phyloP scores from a whole-genome alignment of 495 filamentous ascomycete genomes.

The Aspergillus baeticus region DNA sequence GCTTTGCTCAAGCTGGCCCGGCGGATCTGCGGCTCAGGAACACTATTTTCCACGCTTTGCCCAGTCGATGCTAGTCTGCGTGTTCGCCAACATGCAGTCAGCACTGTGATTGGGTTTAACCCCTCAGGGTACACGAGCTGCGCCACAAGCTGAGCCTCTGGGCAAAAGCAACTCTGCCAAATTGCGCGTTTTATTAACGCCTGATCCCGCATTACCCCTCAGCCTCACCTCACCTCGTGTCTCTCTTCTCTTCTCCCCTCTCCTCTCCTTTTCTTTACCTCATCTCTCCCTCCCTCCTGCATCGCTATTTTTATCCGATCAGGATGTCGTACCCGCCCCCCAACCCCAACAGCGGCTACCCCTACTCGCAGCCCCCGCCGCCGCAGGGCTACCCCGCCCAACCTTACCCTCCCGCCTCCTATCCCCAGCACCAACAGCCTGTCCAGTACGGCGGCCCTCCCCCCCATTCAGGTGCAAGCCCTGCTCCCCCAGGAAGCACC shows the following conservation, averaged over 20 bases:
- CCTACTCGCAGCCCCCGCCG: constrained; percentile 14
- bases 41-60: too few relatives aligned
- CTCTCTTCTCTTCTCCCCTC: not conserved
- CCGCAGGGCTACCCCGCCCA: constrained; percentile 13
- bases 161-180: not conserved
- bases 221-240: not conserved
- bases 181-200: not conserved
- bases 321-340: constrained; percentile 13
- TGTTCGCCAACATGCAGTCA: too few relatives aligned
- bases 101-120: too few relatives aligned
- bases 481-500: not conserved
- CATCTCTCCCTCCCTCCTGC: not conserved
- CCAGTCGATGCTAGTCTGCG: too few relatives aligned
- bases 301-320: not conserved
- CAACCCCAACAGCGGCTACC: constrained; percentile 7
- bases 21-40: too few relatives aligned
- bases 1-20: too few relatives aligned
- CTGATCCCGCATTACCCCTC: not conserved
- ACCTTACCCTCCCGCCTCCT: constrained; percentile 8
- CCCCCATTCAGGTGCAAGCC: not conserved
- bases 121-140: not conserved
- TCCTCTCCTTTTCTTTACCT: not conserved
- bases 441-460: not conserved
- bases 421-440: constrained; percentile 3
- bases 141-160: not conserved